Base-by-base conservation (phyloP, 2,329 filamentous ascomycete genomes). In the Fusarium verrucosum region DNA sequence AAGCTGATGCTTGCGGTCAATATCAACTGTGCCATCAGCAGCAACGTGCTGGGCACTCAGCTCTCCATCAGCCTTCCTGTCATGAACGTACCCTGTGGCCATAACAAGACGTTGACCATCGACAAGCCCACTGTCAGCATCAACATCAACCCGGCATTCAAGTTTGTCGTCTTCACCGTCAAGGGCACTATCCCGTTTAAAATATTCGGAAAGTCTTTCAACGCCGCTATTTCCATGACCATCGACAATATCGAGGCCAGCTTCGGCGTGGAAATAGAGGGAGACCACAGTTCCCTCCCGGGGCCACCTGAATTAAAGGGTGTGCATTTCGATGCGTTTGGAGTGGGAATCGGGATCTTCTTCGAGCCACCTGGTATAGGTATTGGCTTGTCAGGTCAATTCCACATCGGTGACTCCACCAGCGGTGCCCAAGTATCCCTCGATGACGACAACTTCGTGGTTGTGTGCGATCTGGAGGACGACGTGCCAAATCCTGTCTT, bases 261-360 rank as follows among this genome's bases (percentile, higher is more conserved):
- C 19, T 55, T 52, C 2, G 36, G 36, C 4, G 36, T 51, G 3
- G 23, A 11, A 4, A 35, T 55, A 0, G 28, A 52, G 0, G 51
- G 51, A 25, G 36, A 51, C 4, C 28, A 51, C 1, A 22, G 9
- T 0, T 11, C 51, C 0, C 20, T 55, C 2, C 45, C 45, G 0
- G 14, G 45, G 0, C 45, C 51, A 3, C 19, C 28, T 2, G 1
- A 4, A 1, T 42, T 55, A 36, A 51, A 55, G 4, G 51, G 45
- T 1, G 45, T 42, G 16, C 36, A 52, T 10, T 55, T 55, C 30
- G 36, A 51, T 5, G 16, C 51, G 2, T 55, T 55, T 30, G 51
- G 45, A 0, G 51, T 55, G 0, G 51, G 45, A 1, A 52, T 55
- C 5, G 51, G 51, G 2, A 35, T 55, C 4, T 23, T 55, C 3